Evolutionary conservation across 129 eudicot species (phyloP), one percentile per base, ranked within the genome.

Genomic region (Artemisia annua): DNA sequence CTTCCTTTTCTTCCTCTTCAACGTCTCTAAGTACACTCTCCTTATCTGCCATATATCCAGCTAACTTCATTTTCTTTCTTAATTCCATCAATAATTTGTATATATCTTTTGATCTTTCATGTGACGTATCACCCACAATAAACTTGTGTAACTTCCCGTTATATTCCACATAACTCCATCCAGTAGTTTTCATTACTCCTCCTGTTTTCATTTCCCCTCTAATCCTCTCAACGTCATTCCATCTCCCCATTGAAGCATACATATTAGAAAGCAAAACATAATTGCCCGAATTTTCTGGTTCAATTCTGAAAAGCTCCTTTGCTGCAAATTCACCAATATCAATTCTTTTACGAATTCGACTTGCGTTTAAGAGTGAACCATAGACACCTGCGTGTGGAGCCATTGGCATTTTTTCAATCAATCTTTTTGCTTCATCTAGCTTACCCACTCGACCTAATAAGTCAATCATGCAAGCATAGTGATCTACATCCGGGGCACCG

Each of bases 1-100:
- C 97, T 70, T 92, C 96, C 75, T 85, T 88, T 61, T 92, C 97
- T 82, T 92, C 97, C 52, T 88, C 91, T 80, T 91, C 97, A 13
- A 91, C 84, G 35, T 91, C 97, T 81, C 87, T 81, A 77, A 91
- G 60, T 20, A 73, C 96, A 79, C 85, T 81, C 78, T 81, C 81
- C 30, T 83, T 87, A 73, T 92, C 96, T 58, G 83, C 86, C 52
- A 63, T 17, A 15, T 87, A 89, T 26, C 98, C 98, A 51, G 69
- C 76, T 67, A 5, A 35, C 86, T 48, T 83, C 96, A 92, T 79
- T 70, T 82, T 92, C 84, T 79, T 74, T 55, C 81, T 77, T 55
- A 89, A 2, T 82, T 89, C 88, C 35, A 69, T 60, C 73, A 92
- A 75, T 11, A 78, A 30, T 8, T 69, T 55, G 61, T 92, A 87